A percentile compares a stretch with the other conserved stretches of the same genome.
These are phyloP conservation scores for Lipomyces chichibuensis DNA, from an alignment of 805 yeast species.

Conservation along the genomic window DNA sequence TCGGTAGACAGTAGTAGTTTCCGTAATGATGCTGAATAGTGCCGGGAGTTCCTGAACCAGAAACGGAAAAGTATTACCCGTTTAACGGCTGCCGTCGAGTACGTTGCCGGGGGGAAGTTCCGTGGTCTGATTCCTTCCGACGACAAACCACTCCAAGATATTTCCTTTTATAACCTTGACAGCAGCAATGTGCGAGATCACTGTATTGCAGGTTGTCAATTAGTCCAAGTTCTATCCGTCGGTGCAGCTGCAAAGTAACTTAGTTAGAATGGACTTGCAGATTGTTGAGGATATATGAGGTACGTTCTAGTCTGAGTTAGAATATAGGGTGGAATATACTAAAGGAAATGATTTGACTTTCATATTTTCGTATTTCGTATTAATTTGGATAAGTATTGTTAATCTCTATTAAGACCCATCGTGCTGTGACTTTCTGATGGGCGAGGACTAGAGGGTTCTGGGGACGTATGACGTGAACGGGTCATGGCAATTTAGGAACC, in stretches of 20 bases:
- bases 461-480: too few species aligned
- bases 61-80: slow-evolving; percentile 34
- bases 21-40: slow-evolving; percentile 32
- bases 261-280: not conserved
- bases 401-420: too few species aligned
- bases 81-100: slow-evolving; percentile 29
- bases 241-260: slow-evolving; percentile 7
- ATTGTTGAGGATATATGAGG: too few species aligned
- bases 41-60: slow-evolving; percentile 30
- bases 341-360: too few species aligned
- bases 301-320: too few species aligned
- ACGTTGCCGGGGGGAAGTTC: slow-evolving; percentile 30
- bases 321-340: too few species aligned
- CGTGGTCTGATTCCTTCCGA: slow-evolving; percentile 24
- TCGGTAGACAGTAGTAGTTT: slow-evolving; percentile 29
- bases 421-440: too few species aligned
- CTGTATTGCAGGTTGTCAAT: slow-evolving; percentile 16
- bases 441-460: too few species aligned
- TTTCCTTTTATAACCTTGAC: slow-evolving; percentile 25
- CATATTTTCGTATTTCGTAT: too few species aligned
- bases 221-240: slow-evolving; percentile 24
- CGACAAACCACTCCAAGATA: slow-evolving; percentile 29
- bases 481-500: too few species aligned
- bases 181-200: slow-evolving; percentile 30
- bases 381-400: too few species aligned